A percentile compares a stretch with the other conserved stretches of the same genome.
Evolutionary conservation across 192 early-diverging fungal species (phyloP).

Genomic region (Gryganskiella cystojenkinii): DNA sequence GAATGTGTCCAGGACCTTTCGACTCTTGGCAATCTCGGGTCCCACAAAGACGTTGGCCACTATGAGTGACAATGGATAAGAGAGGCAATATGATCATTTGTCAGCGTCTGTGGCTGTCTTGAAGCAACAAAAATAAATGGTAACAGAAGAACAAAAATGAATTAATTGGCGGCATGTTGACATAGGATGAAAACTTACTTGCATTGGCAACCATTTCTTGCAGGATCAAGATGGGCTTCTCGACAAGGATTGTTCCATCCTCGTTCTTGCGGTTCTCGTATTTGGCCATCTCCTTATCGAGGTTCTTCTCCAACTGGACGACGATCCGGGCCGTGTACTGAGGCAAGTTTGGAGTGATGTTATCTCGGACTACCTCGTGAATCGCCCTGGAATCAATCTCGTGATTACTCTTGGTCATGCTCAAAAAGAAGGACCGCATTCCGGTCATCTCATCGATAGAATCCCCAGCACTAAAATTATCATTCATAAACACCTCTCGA

Average conservation of each 20-base stretch:
- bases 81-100: too few relatives aligned
- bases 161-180: too few relatives aligned
- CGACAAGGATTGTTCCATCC: slow-evolving; percentile 18
- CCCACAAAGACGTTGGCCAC: slow-evolving; percentile 42
- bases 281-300: slow-evolving; percentile 9
- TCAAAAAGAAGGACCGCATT: slow-evolving; percentile 5
- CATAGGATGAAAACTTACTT: slow-evolving; percentile 31
- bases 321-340: slow-evolving; percentile 20
- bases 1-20: slow-evolving; percentile 26
- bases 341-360: slow-evolving; percentile 38
- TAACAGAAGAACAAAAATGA: not conserved
- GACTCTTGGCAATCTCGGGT: slow-evolving; percentile 28
- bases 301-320: slow-evolving; percentile 14
- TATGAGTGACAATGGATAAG: not conserved
- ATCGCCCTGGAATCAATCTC: slow-evolving; percentile 8
- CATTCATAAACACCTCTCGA: slow-evolving; percentile 45
- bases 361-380: slow-evolving; percentile 36
- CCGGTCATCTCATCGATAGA: slow-evolving; percentile 39
- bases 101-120: too few relatives aligned
- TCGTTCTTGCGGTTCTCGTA: not conserved
- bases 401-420: slow-evolving; percentile 21
- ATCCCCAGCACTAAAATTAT: slow-evolving; percentile 13
- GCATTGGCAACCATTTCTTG: slow-evolving; percentile 47
- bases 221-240: slow-evolving; percentile 18
- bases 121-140: not conserved